Percentiles rank a stretch among this genome's conserved stretches.
These are phyloP conservation scores for Vanrija sp. DNA, from an alignment of 1,284 basidiomycete species.

Conservation along the genomic window DNA sequence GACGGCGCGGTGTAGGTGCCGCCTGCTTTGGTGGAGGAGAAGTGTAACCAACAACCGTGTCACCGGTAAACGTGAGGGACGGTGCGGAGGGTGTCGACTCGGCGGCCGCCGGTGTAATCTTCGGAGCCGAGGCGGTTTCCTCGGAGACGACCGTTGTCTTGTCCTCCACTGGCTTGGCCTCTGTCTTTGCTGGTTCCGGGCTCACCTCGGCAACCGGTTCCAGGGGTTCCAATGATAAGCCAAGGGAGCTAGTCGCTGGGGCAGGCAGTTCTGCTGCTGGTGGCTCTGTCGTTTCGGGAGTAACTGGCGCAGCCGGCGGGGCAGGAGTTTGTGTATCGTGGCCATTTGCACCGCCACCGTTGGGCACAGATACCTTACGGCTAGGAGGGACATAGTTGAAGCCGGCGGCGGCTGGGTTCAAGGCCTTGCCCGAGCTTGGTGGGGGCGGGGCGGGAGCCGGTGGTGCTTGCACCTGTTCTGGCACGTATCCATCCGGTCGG, in stretches of 20 bases:
- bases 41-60: slow-evolving; percentile 4
- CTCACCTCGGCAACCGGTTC: background rate
- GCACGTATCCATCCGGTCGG: slow-evolving; percentile 11
- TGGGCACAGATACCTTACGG: background rate
- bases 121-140: background rate
- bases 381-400: slow-evolving; percentile 24
- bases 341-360: background rate
- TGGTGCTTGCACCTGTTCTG: slow-evolving; percentile 1
- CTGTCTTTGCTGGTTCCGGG: background rate
- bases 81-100: background rate
- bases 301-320: background rate
- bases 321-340: slow-evolving; percentile 1
- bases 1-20: background rate
- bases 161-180: background rate
- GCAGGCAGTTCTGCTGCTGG: slow-evolving; percentile 3
- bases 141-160: background rate
- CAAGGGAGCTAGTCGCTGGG: slow-evolving; percentile 6
- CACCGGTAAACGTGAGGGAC: slow-evolving; percentile 14
- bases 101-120: background rate
- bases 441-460: slow-evolving; percentile 9
- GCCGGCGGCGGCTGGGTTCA: slow-evolving; percentile 43
- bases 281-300: background rate
- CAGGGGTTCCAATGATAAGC: slow-evolving; percentile 13
- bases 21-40: slow-evolving; percentile 1
- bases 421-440: slow-evolving; percentile 15